phyloP scores from a whole-genome alignment of 371 early-diverging fungal species.

The Dinochytrium kinnereticum region DNA sequence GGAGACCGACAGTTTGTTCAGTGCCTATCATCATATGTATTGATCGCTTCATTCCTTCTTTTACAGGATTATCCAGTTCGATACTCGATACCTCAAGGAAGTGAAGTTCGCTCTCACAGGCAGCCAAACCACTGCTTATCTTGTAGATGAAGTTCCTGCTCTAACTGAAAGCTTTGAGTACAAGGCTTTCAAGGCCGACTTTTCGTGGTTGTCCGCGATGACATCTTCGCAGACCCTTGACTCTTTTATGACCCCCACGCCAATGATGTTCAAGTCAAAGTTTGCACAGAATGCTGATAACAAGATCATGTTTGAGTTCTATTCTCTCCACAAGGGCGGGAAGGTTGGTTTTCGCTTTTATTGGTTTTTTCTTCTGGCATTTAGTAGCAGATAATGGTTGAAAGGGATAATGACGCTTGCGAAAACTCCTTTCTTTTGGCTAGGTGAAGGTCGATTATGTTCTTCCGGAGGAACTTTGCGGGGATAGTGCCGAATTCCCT shows the following conservation, averaged over 20 bases:
- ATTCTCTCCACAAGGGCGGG: background rate
- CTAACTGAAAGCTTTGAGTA: background rate
- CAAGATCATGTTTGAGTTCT: background rate
- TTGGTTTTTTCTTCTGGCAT: background rate
- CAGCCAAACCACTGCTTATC: background rate
- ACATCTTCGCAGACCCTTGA: background rate
- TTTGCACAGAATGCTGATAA: background rate
- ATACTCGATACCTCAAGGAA: background rate
- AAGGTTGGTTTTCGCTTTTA: background rate
- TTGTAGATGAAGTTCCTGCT: background rate
- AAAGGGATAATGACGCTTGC: no score
- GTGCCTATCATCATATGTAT: background rate
- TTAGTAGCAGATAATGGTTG: no score
- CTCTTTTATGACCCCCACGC: background rate
- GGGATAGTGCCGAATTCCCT: background rate
- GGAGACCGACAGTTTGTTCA: background rate
- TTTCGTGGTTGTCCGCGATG: background rate
- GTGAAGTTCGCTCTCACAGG: background rate
- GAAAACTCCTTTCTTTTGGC: background rate
- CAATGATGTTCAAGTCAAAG: background rate
- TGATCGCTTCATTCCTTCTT: background rate
- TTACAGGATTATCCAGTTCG: background rate
- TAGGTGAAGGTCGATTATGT: background rate
- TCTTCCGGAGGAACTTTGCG: background rate
- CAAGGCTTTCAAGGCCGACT: background rate